These are phyloP conservation scores for Graphiopsis chlorocephala DNA, from an alignment of 2,329 filamentous ascomycete species.

Conservation along the genomic window DNA sequence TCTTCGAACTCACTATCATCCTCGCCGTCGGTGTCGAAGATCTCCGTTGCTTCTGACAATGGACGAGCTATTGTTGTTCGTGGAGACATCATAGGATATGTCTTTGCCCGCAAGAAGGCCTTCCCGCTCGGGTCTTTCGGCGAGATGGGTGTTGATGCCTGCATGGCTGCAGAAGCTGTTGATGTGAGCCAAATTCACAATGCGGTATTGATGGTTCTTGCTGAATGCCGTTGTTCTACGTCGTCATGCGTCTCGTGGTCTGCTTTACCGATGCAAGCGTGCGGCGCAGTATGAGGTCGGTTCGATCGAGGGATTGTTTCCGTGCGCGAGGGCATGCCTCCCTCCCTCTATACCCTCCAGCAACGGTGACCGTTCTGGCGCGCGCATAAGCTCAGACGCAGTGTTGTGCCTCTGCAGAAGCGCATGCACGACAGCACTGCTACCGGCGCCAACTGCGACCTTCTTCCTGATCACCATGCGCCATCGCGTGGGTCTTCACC, in stretches of 20 bases:
- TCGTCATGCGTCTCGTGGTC: slow-evolving; percentile 14
- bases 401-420: slow-evolving; percentile 29
- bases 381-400: slow-evolving; percentile 33
- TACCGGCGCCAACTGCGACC: slow-evolving; percentile 27
- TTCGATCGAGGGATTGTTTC: slow-evolving; percentile 36
- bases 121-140: slow-evolving; percentile 44
- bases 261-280: slow-evolving; percentile 23
- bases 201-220: neutral
- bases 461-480: slow-evolving; percentile 9
- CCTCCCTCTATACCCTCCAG: slow-evolving; percentile 41
- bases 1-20: slow-evolving; percentile 58
- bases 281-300: slow-evolving; percentile 21
- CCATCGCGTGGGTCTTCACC: slow-evolving; percentile 17
- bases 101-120: slow-evolving; percentile 50
- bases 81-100: slow-evolving; percentile 25
- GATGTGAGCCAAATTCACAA: slow-evolving; percentile 8
- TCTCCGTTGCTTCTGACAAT: slow-evolving; percentile 70
- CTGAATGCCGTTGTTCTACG: slow-evolving; percentile 8
- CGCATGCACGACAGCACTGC: slow-evolving; percentile 18
- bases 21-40: slow-evolving; percentile 74
- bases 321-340: slow-evolving; percentile 42
- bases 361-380: slow-evolving; percentile 30
- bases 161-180: slow-evolving; percentile 32
- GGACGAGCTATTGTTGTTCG: slow-evolving; percentile 51
- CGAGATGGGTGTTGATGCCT: slow-evolving; percentile 46